Evolutionary conservation across 2,329 filamentous ascomycete genomes (phyloP).

Genomic region (Claviceps capensis): DNA sequence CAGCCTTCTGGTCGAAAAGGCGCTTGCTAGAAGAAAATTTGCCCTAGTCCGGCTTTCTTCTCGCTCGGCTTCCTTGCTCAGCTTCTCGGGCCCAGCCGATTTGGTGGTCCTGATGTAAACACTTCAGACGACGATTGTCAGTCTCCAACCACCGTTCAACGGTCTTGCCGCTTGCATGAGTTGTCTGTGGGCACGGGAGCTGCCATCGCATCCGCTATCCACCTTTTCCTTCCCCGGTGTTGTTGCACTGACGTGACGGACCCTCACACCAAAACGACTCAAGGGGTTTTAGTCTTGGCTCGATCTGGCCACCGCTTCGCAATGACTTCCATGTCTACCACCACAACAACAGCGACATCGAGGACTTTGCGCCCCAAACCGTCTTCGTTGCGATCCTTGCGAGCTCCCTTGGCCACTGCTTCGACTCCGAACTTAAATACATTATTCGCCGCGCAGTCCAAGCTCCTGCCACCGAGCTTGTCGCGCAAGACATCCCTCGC

Average conservation of each 20-base stretch:
- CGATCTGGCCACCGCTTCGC: conserved; percentile 8
- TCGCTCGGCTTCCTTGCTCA: not conserved
- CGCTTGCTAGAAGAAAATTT: not conserved
- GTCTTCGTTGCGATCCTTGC: conserved; percentile 23
- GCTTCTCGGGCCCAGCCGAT: not conserved
- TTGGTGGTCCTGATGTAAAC: not conserved
- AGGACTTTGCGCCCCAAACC: conserved; percentile 10
- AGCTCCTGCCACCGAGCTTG: conserved; percentile 32
- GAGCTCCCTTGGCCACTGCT: conserved; percentile 32
- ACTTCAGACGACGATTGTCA: not conserved
- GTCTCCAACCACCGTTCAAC: not conserved
- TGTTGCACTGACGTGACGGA: not conserved
- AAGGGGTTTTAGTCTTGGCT: conserved; percentile 1
- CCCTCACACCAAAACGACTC: not conserved
- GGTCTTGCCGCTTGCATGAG: not conserved
- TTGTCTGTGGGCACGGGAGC: not conserved
- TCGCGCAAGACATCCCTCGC: conserved; percentile 60
- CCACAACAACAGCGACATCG: conserved; percentile 6
- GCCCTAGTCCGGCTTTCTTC: not conserved
- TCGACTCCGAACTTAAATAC: conserved; percentile 47
- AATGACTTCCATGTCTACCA: conserved; percentile 10
- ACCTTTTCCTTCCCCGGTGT: conserved; percentile 1
- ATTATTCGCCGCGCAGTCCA: conserved; percentile 35
- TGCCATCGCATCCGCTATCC: conserved; percentile 1
- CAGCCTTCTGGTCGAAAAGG: not conserved